These are phyloP conservation scores for Skeletonema tropicum DNA, from an alignment of 108 stramenopile species.

Conservation along the genomic window DNA sequence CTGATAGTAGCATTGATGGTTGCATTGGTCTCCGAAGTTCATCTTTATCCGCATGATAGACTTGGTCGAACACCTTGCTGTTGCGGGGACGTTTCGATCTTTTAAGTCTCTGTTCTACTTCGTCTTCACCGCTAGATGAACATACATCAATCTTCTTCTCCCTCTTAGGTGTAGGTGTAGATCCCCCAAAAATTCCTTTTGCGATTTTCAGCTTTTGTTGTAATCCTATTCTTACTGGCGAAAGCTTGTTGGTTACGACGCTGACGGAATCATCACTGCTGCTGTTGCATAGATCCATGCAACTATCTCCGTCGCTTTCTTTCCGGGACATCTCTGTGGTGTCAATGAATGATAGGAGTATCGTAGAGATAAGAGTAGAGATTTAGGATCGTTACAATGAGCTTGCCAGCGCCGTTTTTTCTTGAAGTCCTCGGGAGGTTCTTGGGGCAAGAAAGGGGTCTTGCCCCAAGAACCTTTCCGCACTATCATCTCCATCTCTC, in stretches of 20 bases:
- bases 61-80: not conserved
- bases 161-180: not conserved
- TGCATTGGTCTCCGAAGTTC: not conserved
- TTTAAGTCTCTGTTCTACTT: not conserved
- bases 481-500: no score
- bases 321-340: not conserved
- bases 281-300: not conserved
- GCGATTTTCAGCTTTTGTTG: not conserved
- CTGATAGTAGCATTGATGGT: not conserved
- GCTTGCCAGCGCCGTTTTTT: no score
- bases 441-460: no score
- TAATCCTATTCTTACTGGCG: not conserved
- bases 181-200: not conserved
- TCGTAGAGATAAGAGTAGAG: no score
- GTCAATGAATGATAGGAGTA: not conserved
- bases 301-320: not conserved
- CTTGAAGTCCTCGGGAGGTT: no score
- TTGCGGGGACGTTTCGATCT: not conserved
- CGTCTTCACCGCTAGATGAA: not conserved
- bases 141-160: not conserved
- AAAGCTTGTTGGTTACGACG: not conserved
- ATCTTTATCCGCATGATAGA: not conserved
- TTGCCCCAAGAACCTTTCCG: no score
- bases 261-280: not conserved
- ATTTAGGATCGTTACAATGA: no score